A percentile compares a stretch with the other conserved stretches of the same genome.
phyloP scores from a whole-genome alignment of 2,329 filamentous ascomycete species.

The Trichoderma sp. region DNA sequence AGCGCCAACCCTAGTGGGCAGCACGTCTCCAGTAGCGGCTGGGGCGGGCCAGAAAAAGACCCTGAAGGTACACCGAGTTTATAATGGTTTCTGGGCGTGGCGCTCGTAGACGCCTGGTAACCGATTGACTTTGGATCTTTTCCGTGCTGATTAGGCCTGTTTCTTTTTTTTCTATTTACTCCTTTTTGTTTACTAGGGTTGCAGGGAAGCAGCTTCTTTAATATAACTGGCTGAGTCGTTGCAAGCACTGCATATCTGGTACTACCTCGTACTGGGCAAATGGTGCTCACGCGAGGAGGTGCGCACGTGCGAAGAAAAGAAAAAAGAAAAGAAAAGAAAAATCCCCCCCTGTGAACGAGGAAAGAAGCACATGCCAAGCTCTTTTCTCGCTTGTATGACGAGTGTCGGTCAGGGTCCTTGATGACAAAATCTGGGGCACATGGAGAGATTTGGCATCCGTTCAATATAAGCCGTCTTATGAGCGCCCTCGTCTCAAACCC shows the following conservation, averaged over 20 bases:
- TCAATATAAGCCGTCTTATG: not conserved
- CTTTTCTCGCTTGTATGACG: not conserved
- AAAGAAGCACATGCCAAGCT: not conserved
- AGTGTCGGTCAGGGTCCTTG: not conserved
- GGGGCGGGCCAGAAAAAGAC: conserved; percentile 8
- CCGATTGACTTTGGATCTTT: not conserved
- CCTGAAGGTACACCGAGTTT: not conserved
- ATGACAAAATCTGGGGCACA: not conserved
- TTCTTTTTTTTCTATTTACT: not conserved
- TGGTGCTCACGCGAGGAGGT: not conserved
- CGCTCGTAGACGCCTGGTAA: not conserved
- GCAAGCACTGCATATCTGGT: not conserved
- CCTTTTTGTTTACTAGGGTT: not conserved
- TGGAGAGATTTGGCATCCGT: not conserved
- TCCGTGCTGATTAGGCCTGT: not conserved
- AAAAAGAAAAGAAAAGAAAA: not conserved
- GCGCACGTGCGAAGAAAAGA: not conserved
- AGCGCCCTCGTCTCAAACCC: not conserved
- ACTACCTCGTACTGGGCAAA: not conserved
- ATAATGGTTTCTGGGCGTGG: not conserved
- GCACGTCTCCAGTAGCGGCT: not conserved
- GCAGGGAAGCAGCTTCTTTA: not conserved
- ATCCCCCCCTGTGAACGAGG: not conserved
- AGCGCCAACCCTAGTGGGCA: not conserved
- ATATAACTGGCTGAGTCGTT: not conserved